Evolutionary conservation across 148 eudicot species (phyloP).

Genomic region (Vaccinium darrowii): DNA sequence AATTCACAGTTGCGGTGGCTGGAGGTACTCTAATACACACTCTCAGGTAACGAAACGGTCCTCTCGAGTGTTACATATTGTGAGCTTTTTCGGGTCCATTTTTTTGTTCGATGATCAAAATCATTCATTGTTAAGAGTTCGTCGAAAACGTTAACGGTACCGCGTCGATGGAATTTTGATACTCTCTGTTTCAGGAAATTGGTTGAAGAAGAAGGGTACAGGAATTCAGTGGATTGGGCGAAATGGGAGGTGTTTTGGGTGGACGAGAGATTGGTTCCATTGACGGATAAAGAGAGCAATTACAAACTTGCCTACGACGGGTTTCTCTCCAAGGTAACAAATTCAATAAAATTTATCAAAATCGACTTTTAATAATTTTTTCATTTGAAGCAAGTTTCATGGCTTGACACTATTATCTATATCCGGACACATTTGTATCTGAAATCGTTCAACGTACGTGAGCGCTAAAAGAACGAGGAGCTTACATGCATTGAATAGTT

Average conservation of each 20-base stretch:
- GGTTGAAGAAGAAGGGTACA: not conserved
- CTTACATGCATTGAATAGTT: not conserved
- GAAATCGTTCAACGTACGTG: too few species aligned
- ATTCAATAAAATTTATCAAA: too few species aligned
- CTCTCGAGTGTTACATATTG: too few species aligned
- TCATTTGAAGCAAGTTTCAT: too few species aligned
- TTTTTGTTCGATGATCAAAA: too few species aligned
- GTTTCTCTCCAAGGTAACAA: not conserved
- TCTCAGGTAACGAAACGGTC: not conserved
- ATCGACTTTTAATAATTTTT: too few species aligned
- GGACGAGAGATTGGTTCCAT: conserved; percentile 5
- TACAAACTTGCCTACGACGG: not conserved
- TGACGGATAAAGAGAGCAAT: not conserved
- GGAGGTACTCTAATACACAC: conserved; percentile 10
- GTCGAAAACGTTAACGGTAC: too few species aligned
- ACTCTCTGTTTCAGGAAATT: not conserved
- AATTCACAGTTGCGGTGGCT: not conserved
- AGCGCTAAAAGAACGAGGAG: not conserved
- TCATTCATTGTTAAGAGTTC: too few species aligned
- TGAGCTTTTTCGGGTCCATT: too few species aligned
- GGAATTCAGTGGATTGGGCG: not conserved
- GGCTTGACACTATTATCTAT: too few species aligned
- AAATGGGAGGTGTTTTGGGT: conserved; percentile 1
- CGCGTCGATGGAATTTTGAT: too few species aligned
- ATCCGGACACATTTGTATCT: too few species aligned